Conservation (phyloP, 2,329 filamentous ascomycete genomes). For the Pseudogymnoascus sp. region DNA sequence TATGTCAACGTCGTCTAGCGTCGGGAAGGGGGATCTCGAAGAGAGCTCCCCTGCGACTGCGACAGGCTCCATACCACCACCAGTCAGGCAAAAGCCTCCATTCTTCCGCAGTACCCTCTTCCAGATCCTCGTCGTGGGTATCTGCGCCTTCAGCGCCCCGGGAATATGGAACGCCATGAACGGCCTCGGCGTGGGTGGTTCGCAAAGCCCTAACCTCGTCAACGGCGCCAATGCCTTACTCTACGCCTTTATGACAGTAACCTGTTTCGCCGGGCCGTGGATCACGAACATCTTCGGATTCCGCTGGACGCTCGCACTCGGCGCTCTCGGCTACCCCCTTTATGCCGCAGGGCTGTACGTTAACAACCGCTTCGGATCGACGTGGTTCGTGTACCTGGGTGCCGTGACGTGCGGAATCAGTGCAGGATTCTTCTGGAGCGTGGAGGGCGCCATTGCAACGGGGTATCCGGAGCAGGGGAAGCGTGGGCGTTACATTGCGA, state of each 20-base stretch:
- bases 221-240: slow-evolving; percentile 41
- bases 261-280: slow-evolving; percentile 35
- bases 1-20: not conserved
- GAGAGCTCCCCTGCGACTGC: not conserved
- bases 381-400: slow-evolving; percentile 35
- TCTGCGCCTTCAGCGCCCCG: slow-evolving; percentile 35
- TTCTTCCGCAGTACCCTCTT: slow-evolving; percentile 20
- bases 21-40: not conserved
- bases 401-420: slow-evolving; percentile 33
- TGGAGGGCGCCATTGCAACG: slow-evolving; percentile 35
- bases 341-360: slow-evolving; percentile 35
- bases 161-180: slow-evolving; percentile 40
- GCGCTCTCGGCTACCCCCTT: slow-evolving; percentile 36
- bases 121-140: slow-evolving; percentile 35
- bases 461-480: slow-evolving; percentile 31
- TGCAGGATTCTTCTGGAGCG: slow-evolving; percentile 37
- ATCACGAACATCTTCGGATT: slow-evolving; percentile 34
- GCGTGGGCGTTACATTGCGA: slow-evolving; percentile 21
- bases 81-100: not conserved
- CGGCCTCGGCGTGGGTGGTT: slow-evolving; percentile 36
- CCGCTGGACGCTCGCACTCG: slow-evolving; percentile 35
- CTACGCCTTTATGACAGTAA: slow-evolving; percentile 38
- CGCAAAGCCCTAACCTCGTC: slow-evolving; percentile 35
- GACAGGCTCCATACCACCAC: not conserved
- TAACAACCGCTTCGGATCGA: slow-evolving; percentile 32